Percentiles rank a stretch among this genome's conserved stretches.
Evolutionary conservation across 192 early-diverging fungal genomes (phyloP).

Genomic region (Coemansia sp.): DNA sequence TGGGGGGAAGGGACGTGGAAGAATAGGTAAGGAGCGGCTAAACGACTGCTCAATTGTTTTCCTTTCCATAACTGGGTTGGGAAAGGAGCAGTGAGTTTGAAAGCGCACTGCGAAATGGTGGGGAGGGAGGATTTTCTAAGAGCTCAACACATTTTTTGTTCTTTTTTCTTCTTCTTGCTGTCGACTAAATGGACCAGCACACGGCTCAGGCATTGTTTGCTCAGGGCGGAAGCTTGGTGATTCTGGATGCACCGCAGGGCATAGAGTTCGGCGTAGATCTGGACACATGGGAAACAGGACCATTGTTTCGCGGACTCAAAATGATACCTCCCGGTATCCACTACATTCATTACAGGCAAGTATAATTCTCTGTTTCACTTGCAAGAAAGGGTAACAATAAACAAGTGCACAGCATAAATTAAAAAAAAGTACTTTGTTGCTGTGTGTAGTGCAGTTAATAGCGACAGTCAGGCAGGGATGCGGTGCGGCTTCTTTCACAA

Average conservation of each 20-base stretch:
- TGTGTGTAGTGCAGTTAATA: conserved; percentile 23
- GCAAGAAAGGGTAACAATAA: no score
- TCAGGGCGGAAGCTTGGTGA: conserved; percentile 77
- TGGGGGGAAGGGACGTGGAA: no score
- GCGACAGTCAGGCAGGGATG: conserved; percentile 54
- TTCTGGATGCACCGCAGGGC: conserved; percentile 77
- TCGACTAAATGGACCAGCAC: conserved; percentile 88
- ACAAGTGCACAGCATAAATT: neutral
- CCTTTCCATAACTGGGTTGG: no score
- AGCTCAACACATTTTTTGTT: neutral
- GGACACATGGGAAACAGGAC: conserved; percentile 89
- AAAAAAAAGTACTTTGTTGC: no score
- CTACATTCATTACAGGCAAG: conserved; percentile 86
- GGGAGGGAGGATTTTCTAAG: neutral
- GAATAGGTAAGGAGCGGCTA: no score
- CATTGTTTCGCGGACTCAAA: conserved; percentile 90
- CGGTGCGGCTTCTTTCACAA: conserved; percentile 78
- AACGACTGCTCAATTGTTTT: no score
- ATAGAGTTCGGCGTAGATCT: conserved; percentile 92
- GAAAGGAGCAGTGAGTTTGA: no score
- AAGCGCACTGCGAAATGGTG: no score
- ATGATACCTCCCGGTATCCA: conserved; percentile 94
- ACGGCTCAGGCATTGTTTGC: conserved; percentile 79
- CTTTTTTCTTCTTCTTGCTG: neutral
- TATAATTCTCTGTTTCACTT: no score